These are phyloP conservation scores for Yamadazyma conglobata DNA, from an alignment of 1,139 yeast species.

Conservation along the genomic window DNA sequence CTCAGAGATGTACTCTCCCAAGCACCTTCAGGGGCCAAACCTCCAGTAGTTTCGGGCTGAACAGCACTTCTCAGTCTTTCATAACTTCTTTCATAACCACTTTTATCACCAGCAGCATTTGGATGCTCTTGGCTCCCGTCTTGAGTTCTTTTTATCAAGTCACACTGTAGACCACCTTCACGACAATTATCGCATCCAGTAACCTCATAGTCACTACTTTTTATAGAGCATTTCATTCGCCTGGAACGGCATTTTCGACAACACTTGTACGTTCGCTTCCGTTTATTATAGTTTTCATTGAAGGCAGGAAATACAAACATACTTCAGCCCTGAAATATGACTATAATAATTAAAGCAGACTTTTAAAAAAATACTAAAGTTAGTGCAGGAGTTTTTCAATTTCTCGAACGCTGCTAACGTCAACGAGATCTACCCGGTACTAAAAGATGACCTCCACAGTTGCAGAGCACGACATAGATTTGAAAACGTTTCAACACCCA, in stretches of 20 bases:
- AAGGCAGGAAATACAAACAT: slow-evolving; percentile 63
- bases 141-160: slow-evolving; percentile 2
- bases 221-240: slow-evolving; percentile 35
- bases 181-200: slow-evolving; percentile 38
- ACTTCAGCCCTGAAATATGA: no score
- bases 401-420: no score
- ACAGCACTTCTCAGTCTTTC: no score
- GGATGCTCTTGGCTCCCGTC: not conserved
- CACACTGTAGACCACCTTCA: slow-evolving; percentile 2
- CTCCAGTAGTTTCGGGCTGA: no score
- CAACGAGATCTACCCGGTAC: not conserved
- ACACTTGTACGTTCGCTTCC: slow-evolving; percentile 53
- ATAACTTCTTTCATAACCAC: no score
- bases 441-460: not conserved
- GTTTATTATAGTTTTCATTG: slow-evolving; percentile 48
- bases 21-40: no score
- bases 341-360: no score
- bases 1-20: no score
- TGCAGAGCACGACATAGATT: slow-evolving; percentile 9
- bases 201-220: slow-evolving; percentile 30
- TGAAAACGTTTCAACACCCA: slow-evolving; percentile 23
- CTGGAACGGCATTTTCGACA: slow-evolving; percentile 49
- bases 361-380: no score
- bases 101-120: no score
- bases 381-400: no score